phyloP scores from a whole-genome alignment of 306 rosid genomes.

The Medicago lupulina region DNA sequence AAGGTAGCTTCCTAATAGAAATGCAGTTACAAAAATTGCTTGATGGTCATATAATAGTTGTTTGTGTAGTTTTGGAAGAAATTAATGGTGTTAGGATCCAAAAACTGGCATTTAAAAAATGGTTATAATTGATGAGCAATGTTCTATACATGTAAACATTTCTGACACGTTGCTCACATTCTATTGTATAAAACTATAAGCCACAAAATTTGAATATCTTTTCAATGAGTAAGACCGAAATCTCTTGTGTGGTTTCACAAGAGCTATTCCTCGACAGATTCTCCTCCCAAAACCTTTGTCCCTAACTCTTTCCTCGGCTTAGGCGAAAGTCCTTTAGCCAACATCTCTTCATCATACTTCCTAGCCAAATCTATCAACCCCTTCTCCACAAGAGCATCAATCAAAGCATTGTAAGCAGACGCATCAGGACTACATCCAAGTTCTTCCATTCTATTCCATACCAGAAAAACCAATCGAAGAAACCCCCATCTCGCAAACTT shows the following conservation, averaged over 20 bases:
- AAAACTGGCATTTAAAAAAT: background rate
- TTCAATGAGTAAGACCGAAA: background rate
- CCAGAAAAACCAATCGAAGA: slow-evolving; percentile 71
- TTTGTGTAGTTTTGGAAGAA: no score
- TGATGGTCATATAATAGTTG: no score
- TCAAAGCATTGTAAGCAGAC: slow-evolving; percentile 79
- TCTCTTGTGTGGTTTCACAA: background rate
- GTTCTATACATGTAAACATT: slow-evolving; percentile 4
- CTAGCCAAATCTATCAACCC: slow-evolving; percentile 76
- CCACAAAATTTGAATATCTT: background rate
- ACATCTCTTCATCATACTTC: slow-evolving; percentile 86
- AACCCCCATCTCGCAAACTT: slow-evolving; percentile 95
- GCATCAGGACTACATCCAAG: slow-evolving; percentile 86
- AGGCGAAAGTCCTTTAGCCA: slow-evolving; percentile 81
- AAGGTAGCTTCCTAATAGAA: background rate
- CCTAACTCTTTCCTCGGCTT: slow-evolving; percentile 80
- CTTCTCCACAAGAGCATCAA: slow-evolving; percentile 84
- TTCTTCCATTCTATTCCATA: slow-evolving; percentile 80
- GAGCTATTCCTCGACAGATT: slow-evolving; percentile 40
- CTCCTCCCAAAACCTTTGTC: slow-evolving; percentile 46
- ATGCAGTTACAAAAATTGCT: no score
- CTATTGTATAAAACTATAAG: background rate
- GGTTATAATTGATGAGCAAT: background rate
- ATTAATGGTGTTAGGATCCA: background rate
- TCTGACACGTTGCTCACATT: slow-evolving; percentile 13